These are phyloP conservation scores for Verticillium nubilum DNA, from an alignment of 2,329 filamentous ascomycete genomes.

Conservation along the genomic window DNA sequence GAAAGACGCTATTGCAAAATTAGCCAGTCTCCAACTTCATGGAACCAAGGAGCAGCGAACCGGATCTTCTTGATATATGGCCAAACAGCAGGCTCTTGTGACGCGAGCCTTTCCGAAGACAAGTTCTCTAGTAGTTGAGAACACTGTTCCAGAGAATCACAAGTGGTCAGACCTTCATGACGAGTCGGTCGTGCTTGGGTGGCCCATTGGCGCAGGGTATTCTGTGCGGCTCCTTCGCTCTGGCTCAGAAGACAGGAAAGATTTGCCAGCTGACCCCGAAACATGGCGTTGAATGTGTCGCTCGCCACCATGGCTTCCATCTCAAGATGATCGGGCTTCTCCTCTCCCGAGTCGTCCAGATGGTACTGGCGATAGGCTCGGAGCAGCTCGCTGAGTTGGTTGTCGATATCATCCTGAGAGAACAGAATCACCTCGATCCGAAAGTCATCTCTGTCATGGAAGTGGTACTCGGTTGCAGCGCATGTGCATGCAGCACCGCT, in stretches of 20 bases:
- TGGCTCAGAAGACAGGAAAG: conserved; percentile 10
- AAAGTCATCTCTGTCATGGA: conserved; percentile 25
- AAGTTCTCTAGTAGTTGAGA: conserved; percentile 26
- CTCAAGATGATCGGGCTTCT: conserved; percentile 15
- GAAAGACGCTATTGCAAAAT: conserved; percentile 27
- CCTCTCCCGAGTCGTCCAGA: conserved; percentile 6
- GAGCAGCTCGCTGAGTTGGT: conserved; percentile 29
- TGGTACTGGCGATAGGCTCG: conserved; percentile 29
- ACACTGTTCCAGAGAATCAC: conserved; percentile 20
- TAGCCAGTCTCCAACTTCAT: too few relatives aligned
- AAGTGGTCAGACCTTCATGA: neutral
- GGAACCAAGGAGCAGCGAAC: conserved; percentile 14
- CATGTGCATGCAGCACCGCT: conserved; percentile 40
- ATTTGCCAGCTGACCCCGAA: conserved; percentile 16
- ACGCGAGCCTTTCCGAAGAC: conserved; percentile 25
- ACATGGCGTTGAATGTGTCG: conserved; percentile 32
- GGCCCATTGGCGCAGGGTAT: conserved; percentile 18
- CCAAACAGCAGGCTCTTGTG: conserved; percentile 25
- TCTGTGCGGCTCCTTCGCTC: conserved; percentile 9
- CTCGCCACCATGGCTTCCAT: conserved; percentile 26
- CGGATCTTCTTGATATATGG: conserved; percentile 38
- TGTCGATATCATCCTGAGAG: conserved; percentile 19
- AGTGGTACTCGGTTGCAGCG: conserved; percentile 40
- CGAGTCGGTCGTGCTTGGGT: conserved; percentile 5
- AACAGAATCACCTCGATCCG: conserved; percentile 28